These are phyloP conservation scores for Leptographium wingfieldii DNA, from an alignment of 2,329 filamentous ascomycete species.

Conservation along the genomic window DNA sequence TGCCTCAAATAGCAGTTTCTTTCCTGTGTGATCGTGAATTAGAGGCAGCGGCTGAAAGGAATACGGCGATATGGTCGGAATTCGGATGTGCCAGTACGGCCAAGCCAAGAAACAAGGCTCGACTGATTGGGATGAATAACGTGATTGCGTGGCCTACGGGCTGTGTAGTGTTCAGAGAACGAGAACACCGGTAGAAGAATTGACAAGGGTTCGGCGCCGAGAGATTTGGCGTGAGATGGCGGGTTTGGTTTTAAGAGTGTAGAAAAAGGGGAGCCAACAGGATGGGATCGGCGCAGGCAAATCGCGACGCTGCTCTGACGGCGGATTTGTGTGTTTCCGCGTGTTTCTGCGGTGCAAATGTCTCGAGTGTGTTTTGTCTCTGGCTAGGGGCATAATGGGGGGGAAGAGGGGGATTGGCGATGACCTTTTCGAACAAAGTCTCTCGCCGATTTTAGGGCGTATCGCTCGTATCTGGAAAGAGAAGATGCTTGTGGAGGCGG, in stretches of 20 bases:
- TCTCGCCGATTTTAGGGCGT: not conserved
- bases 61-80: not conserved
- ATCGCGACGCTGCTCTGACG: not conserved
- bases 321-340: not conserved
- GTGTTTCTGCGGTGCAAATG: not conserved
- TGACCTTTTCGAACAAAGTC: not conserved
- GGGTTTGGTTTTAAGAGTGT: not conserved
- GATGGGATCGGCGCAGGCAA: not conserved
- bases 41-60: not conserved
- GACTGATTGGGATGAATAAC: not conserved
- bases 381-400: not conserved
- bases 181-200: not conserved
- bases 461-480: not conserved
- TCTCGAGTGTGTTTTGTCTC: not conserved
- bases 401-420: not conserved
- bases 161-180: not conserved
- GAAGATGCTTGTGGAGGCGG: not conserved
- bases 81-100: not conserved
- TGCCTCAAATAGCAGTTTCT: not conserved
- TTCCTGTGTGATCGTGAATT: not conserved
- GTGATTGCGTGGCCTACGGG: not conserved
- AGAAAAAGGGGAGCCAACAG: not conserved
- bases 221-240: not conserved
- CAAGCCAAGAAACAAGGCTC: not conserved
- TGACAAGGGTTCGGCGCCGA: slow-evolving; percentile 1